A percentile compares a stretch with the other conserved stretches of the same genome.
Evolutionary conservation across 352 stramenopile genomes (phyloP).

Genomic region (Pythium apleroticum): DNA sequence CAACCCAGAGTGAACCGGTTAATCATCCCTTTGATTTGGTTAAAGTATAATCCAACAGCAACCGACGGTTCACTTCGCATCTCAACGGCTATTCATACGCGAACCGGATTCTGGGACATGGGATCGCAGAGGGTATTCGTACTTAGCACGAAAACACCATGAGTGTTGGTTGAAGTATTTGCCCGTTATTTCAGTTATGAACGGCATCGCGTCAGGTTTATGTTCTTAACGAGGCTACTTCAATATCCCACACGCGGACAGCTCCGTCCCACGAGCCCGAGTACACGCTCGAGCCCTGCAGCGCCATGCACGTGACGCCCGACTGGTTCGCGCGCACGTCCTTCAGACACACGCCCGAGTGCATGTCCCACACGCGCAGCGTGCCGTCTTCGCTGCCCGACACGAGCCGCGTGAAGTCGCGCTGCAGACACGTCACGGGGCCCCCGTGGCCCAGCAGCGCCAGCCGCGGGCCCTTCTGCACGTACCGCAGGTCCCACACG

Average conservation of each 20-base stretch:
- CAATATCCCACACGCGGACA: slow-evolving; percentile 68
- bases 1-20: slow-evolving; percentile 16
- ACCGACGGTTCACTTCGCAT: background rate
- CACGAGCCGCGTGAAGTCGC: slow-evolving; percentile 80
- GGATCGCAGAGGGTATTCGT: background rate
- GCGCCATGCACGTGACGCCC: slow-evolving; percentile 60
- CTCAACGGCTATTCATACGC: slow-evolving; percentile 5
- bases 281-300: slow-evolving; percentile 66
- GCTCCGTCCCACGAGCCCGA: slow-evolving; percentile 77
- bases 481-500: slow-evolving; percentile 82
- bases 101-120: background rate
- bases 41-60: slow-evolving; percentile 10
- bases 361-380: slow-evolving; percentile 78
- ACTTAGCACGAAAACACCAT: background rate
- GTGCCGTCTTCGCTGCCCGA: slow-evolving; percentile 74
- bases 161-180: slow-evolving; percentile 18
- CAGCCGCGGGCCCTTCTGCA: slow-evolving; percentile 64
- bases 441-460: slow-evolving; percentile 52
- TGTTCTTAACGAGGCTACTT: slow-evolving; percentile 24
- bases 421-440: slow-evolving; percentile 61
- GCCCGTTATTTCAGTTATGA: slow-evolving; percentile 10
- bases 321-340: slow-evolving; percentile 59
- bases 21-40: background rate
- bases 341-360: slow-evolving; percentile 66
- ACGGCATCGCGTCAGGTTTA: background rate